Base-by-base conservation (phyloP, 2,329 filamentous ascomycete species). In the Stachybotrys chartarum region DNA sequence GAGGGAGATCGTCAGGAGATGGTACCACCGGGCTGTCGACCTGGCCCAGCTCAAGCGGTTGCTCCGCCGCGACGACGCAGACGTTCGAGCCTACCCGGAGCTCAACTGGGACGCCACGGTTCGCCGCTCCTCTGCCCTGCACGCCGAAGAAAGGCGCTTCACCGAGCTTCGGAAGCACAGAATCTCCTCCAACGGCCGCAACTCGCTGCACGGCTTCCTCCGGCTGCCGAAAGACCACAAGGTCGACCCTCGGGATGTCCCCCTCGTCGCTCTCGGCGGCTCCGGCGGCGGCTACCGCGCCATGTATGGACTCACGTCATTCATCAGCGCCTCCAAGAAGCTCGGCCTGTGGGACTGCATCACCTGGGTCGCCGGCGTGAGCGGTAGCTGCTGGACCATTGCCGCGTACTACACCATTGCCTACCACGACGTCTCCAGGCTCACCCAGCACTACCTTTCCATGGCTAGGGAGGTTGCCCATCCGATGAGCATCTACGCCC, bases 321-420 rank as follows among this genome's bases (percentile, higher is more conserved):
- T 64, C 7, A 64, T 64, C 0, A 52, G 16, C 0, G 57, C 54
- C 0, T 56, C 55, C 0, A 63, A 64, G 17, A 61, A 61, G 7
- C 35, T 54, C 2, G 47, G 55, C 0, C 2, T 64, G 0, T 64
- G 63, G 63, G 62, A 63, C 6, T 64, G 63, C 2, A 58, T 63
- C 0, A 62, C 58, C 0, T 64, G 63, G 63, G 57, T 54, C 2
- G 59, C 63, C 0, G 63, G 61, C 1, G 63, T 64, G 0, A 64
- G 63, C 3, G 63, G 63, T 1, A 64, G 61, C 14, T 64, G 63
- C 17, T 64, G 63, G 63, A 62, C 63, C 0, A 12, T 64, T 0
- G 61, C 58, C 1, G 60, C 60, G 0, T 64, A 64, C 18, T 64
- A 64, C 5, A 64, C 63, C 2, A 60, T 64, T 1, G 63, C 63